These are phyloP conservation scores for Zostera marina DNA, from an alignment of 116 monocot species.

Conservation along the genomic window DNA sequence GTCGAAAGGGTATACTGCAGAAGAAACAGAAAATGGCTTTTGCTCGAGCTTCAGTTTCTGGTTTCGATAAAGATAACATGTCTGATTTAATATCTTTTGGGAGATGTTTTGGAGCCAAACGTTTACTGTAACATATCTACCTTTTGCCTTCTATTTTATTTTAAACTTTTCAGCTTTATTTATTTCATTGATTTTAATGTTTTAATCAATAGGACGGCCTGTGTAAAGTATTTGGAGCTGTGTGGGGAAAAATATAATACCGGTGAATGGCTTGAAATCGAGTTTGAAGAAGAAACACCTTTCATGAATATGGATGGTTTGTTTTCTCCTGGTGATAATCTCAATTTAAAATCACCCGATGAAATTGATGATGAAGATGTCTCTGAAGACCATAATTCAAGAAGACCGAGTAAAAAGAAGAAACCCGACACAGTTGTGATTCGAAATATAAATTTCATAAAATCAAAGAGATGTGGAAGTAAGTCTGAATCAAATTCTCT, in stretches of 20 bases:
- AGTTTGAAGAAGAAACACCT: constrained; percentile 67
- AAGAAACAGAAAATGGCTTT: constrained; percentile 97
- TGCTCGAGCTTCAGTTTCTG: constrained; percentile 77
- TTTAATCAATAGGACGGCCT: constrained; percentile 40
- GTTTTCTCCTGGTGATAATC: constrained; percentile 32
- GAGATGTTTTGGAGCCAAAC: constrained; percentile 62
- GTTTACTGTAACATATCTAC: constrained; percentile 33
- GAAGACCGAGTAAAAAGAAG: constrained; percentile 53
- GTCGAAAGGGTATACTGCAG: constrained; percentile 50
- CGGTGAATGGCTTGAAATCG: constrained; percentile 95
- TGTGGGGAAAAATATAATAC: constrained; percentile 88
- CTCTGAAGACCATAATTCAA: constrained; percentile 26
- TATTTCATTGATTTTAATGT: neutral
- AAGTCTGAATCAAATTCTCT: constrained; percentile 40
- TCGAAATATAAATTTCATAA: constrained; percentile 60
- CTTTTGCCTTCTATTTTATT: neutral
- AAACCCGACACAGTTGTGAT: constrained; percentile 47
- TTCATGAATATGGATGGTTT: constrained; percentile 49
- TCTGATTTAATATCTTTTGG: constrained; percentile 55
- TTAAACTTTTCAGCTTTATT: neutral
- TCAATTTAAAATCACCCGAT: constrained; percentile 19
- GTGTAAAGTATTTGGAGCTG: constrained; percentile 55
- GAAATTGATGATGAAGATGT: constrained; percentile 31
- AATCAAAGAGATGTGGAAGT: constrained; percentile 45
- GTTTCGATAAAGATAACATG: constrained; percentile 72